Base-by-base conservation (phyloP, 768 basidiomycete species). In the Mycena belliarum region DNA sequence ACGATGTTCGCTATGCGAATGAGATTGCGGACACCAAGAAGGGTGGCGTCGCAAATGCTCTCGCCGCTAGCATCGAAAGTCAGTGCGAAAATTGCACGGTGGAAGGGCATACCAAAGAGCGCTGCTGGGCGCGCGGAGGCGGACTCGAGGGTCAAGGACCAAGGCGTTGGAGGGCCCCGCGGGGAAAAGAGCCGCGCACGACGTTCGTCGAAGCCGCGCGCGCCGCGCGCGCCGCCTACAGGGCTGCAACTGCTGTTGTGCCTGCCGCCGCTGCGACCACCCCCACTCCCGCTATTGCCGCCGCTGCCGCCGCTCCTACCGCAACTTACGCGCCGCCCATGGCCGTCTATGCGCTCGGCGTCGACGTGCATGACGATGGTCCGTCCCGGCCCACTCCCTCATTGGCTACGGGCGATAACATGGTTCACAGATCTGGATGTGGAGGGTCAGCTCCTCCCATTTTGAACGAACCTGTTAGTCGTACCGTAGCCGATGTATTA, bases 111-210 rank as follows among this genome's bases (percentile, higher is more conserved):
- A 23, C 49, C 1, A 51, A 51, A 26, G 53, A 55, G 4, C 25
- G 20, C 11, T 60, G 59, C 38, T 60, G 49, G 47, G 49, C 49
- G 2, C 43, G 4, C 0, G 59, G 59, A 5, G 59, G 59, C 11
- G 59, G 59, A 14, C 44, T 42, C 35, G 59, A 60, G 33, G 59
- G 59, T 6, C 54, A 55, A 10, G 59, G 49, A 6, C 43, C 35
- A 20, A 18, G 8, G 6, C 38, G 59, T 24, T 61, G 54, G 60
- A 12, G 32, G 6, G 52, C 52, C 4, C 58, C 52, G 6, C n/a
- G 10, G 2, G 58, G 47, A 11, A 35, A 32, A 14, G 58, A 60
- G 20, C 58, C 58, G 1, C 47, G 58, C 23, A 47, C 32, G 41
- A 20, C 32, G 7, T 18, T 37, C 9, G 43, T 60, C 15, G 41